These are phyloP conservation scores for Pseudocercospora fijiensis DNA, from an alignment of 2,329 filamentous ascomycete species.

Conservation along the genomic window DNA sequence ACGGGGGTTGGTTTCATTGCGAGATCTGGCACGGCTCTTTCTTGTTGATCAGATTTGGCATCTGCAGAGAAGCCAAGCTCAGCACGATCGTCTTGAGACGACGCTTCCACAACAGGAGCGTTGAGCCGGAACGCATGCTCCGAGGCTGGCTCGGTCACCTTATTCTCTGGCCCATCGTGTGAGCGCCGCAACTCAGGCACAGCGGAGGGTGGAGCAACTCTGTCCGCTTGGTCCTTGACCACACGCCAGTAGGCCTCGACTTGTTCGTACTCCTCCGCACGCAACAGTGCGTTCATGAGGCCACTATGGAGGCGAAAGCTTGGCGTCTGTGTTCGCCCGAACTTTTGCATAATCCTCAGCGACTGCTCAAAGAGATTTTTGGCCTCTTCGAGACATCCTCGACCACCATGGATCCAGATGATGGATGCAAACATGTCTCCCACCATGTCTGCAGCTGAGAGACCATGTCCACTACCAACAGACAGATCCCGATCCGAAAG, in stretches of 20 bases:
- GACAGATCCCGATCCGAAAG: background rate
- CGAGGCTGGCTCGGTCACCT: background rate
- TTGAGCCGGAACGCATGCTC: background rate
- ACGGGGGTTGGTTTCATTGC: background rate
- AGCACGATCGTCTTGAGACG: slow-evolving; percentile 13
- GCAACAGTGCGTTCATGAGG: slow-evolving; percentile 66
- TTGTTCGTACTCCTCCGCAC: slow-evolving; percentile 57
- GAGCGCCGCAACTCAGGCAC: slow-evolving; percentile 20
- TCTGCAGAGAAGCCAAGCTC: slow-evolving; percentile 21
- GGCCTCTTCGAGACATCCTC: slow-evolving; percentile 50
- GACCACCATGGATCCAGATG: slow-evolving; percentile 55
- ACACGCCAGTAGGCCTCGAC: slow-evolving; percentile 68
- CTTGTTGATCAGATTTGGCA: background rate
- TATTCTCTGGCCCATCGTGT: background rate
- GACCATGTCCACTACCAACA: background rate
- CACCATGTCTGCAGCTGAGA: background rate
- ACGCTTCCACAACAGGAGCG: background rate
- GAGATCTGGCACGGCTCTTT: background rate
- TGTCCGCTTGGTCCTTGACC: slow-evolving; percentile 55
- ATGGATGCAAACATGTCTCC: slow-evolving; percentile 47
- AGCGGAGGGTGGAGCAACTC: slow-evolving; percentile 25
- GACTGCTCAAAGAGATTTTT: slow-evolving; percentile 59
- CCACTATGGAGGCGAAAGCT: slow-evolving; percentile 54
- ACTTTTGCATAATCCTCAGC: slow-evolving; percentile 21
- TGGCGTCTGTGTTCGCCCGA: slow-evolving; percentile 8